phyloP scores from a whole-genome alignment of 345 rosid genomes.

The Brassica carinata region DNA sequence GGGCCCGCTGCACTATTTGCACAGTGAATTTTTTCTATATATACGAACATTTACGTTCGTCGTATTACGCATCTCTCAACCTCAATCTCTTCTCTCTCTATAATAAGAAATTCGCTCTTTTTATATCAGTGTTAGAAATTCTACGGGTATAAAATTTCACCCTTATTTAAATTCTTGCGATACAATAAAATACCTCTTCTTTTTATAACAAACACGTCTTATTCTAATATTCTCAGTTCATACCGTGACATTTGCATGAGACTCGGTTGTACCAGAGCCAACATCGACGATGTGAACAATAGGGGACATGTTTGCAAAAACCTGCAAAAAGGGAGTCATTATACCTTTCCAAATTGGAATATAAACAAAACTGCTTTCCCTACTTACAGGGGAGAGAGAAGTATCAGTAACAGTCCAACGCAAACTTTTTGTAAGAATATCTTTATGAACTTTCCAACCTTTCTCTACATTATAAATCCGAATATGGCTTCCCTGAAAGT shows the following conservation, averaged over 20 bases:
- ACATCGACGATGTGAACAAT: slow-evolving; percentile 75
- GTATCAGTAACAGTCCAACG: slow-evolving; percentile 96
- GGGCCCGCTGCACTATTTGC: no score
- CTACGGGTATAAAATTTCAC: no score
- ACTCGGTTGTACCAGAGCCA: slow-evolving; percentile 55
- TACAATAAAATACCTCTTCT: no score
- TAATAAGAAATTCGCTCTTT: no score
- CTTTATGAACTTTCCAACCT: slow-evolving; percentile 85
- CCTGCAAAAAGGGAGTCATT: slow-evolving; percentile 49
- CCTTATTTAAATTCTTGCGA: no score
- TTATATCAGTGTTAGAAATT: no score
- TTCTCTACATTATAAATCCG: slow-evolving; percentile 74
- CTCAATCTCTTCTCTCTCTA: no score
- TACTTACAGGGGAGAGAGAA: slow-evolving; percentile 68
- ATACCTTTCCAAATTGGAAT: neutral
- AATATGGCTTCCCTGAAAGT: slow-evolving; percentile 77
- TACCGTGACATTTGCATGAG: slow-evolving; percentile 84
- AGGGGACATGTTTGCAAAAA: slow-evolving; percentile 90
- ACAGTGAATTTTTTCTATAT: no score
- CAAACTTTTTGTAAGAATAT: slow-evolving; percentile 73
- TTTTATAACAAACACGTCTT: neutral
- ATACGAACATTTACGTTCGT: no score
- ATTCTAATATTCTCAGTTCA: slow-evolving; percentile 13
- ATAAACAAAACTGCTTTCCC: neutral
- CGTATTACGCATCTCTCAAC: no score